Evolutionary conservation across 208 protist genomes (phyloP).

Genomic region (Crithidia acanthocephali): DNA sequence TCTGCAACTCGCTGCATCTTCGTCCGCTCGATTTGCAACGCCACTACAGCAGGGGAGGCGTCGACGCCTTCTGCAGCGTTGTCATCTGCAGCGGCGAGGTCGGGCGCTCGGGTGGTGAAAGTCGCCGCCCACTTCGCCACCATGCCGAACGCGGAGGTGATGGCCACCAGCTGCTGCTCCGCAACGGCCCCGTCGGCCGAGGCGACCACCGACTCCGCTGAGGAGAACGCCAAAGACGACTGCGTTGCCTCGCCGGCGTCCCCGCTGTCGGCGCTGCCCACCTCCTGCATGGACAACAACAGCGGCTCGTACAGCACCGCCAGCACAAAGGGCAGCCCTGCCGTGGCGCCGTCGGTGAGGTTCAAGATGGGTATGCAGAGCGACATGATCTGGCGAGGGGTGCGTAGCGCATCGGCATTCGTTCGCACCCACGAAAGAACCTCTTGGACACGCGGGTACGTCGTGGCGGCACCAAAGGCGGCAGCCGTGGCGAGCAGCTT

Average conservation of each 20-base stretch:
- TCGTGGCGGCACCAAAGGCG: conserved; percentile 70
- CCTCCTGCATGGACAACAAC: conserved; percentile 35
- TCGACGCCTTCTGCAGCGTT: neutral
- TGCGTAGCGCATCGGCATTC: conserved; percentile 42
- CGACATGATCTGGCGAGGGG: conserved; percentile 81
- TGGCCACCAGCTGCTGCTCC: conserved; percentile 46
- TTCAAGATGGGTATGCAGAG: conserved; percentile 69
- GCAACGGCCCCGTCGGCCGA: neutral
- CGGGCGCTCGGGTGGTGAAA: neutral
- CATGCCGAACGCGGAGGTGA: conserved; percentile 71
- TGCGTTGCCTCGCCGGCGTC: neutral
- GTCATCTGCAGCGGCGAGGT: neutral
- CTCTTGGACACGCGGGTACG: conserved; percentile 58
- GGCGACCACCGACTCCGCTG: no score
- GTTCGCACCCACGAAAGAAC: conserved; percentile 55
- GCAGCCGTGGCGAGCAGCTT: conserved; percentile 72
- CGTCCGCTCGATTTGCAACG: neutral
- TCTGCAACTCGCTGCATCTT: conserved; percentile 30
- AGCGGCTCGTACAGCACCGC: conserved; percentile 55
- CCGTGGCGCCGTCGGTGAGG: conserved; percentile 59
- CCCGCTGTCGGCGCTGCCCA: neutral
- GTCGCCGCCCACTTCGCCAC: conserved; percentile 38
- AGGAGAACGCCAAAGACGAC: no score
- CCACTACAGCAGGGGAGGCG: neutral
- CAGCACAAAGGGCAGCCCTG: conserved; percentile 56